A percentile compares a stretch with the other conserved stretches of the same genome.
These are phyloP conservation scores for Leccinum subtestaceum DNA, from an alignment of 768 basidiomycete species.

Conservation along the genomic window DNA sequence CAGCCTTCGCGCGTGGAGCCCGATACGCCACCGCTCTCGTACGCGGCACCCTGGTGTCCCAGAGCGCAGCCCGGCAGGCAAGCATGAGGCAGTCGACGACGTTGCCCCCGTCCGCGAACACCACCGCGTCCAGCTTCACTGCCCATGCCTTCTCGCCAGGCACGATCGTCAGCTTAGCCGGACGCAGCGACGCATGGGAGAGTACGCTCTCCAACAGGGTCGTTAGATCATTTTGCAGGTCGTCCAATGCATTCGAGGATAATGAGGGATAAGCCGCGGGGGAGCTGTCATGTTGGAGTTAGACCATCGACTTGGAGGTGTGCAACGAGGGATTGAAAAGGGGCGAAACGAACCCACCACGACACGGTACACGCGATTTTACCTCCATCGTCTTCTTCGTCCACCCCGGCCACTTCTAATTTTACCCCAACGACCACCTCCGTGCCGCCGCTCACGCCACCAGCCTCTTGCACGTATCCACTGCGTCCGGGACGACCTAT, in stretches of 20 bases:
- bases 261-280: conserved; percentile 77
- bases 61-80: conserved; percentile 74
- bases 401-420: conserved; percentile 64
- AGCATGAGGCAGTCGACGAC: conserved; percentile 75
- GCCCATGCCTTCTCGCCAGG: conserved; percentile 68
- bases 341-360: conserved; percentile 57
- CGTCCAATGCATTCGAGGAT: conserved; percentile 62
- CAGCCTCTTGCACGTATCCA: conserved; percentile 72
- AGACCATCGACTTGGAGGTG: not conserved
- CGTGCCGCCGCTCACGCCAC: conserved; percentile 73
- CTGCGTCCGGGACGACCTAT: conserved; percentile 67
- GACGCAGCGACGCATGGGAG: conserved; percentile 63
- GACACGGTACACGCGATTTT: conserved; percentile 65
- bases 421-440: conserved; percentile 78
- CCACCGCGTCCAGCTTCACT: conserved; percentile 69
- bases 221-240: conserved; percentile 72
- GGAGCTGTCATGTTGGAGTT: conserved; percentile 47
- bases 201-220: conserved; percentile 61
- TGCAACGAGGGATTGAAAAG: conserved; percentile 2
- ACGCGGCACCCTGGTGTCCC: conserved; percentile 76
- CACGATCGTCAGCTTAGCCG: conserved; percentile 60
- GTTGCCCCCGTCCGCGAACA: conserved; percentile 75
- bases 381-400: conserved; percentile 54
- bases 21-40: conserved; percentile 72
- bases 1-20: conserved; percentile 33